phyloP scores from a whole-genome alignment of 23 red algal species.

The Gracilariopsis chorda region DNA sequence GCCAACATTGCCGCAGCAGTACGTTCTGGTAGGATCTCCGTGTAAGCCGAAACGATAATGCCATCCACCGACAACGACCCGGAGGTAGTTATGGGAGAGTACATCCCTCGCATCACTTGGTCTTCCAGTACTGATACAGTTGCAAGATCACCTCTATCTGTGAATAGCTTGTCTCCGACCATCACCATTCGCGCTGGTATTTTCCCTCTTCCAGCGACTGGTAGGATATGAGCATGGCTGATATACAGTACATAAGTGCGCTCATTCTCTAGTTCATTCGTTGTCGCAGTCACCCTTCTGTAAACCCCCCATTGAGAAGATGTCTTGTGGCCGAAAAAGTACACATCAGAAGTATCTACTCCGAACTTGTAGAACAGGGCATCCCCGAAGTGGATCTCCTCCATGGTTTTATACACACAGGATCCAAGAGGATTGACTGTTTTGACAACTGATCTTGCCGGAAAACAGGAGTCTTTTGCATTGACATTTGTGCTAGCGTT shows the following conservation, averaged over 20 bases:
- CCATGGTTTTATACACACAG: not conserved
- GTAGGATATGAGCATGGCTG: conserved; percentile 13
- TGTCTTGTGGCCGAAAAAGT: conserved; percentile 48
- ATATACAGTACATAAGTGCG: not conserved
- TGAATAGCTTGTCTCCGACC: conserved; percentile 28
- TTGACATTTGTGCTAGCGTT: conserved; percentile 25
- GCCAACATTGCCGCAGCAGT: not conserved
- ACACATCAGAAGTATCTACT: not conserved
- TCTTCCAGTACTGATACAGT: not conserved
- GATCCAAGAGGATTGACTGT: not conserved
- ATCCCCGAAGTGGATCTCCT: not conserved
- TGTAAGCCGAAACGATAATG: conserved; percentile 32
- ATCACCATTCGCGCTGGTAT: conserved; percentile 1
- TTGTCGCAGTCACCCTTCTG: conserved; percentile 14
- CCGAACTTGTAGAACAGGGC: not conserved
- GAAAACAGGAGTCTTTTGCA: conserved; percentile 37
- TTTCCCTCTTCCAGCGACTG: not conserved
- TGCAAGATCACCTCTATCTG: conserved; percentile 10
- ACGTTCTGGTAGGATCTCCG: conserved; percentile 7
- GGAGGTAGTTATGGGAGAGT: conserved; percentile 10
- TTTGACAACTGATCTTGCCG: not conserved
- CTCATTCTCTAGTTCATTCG: not conserved
- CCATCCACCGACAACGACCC: conserved; percentile 14
- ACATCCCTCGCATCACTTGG: conserved; percentile 38
- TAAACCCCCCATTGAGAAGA: not conserved